Conservation (phyloP, 768 basidiomycete species). For the Russula vinacea region DNA sequence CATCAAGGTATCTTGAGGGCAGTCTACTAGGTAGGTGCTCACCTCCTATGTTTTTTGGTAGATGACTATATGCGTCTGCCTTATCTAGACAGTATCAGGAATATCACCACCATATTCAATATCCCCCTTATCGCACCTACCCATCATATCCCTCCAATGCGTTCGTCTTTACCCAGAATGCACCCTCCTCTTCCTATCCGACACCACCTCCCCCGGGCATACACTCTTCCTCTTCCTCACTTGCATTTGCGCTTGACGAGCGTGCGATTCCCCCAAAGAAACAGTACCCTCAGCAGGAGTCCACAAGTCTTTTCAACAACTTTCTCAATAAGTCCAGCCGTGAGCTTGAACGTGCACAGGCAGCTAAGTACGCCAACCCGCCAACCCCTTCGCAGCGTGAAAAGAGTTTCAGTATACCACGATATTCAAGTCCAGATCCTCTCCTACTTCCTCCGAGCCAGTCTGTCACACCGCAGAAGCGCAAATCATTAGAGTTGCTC, state of each 20-base stretch:
- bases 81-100: conserved; percentile 32
- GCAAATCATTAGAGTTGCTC: conserved; percentile 59
- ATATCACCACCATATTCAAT: conserved; percentile 41
- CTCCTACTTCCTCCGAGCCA: conserved; percentile 33
- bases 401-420: conserved; percentile 36
- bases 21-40: conserved; percentile 31
- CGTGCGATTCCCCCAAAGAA: conserved; percentile 36
- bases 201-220: conserved; percentile 66
- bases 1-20: conserved; percentile 56
- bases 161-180: conserved; percentile 59
- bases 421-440: conserved; percentile 31
- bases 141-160: conserved; percentile 53
- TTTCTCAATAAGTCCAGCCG: conserved; percentile 58
- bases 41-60: background rate
- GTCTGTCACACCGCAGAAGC: conserved; percentile 61
- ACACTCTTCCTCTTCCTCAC: conserved; percentile 65
- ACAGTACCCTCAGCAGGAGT: conserved; percentile 54
- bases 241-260: conserved; percentile 67
- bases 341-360: conserved; percentile 39
- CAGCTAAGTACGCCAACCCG: conserved; percentile 32
- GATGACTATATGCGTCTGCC: conserved; percentile 24
- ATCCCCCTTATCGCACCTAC: conserved; percentile 43
- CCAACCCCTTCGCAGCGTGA: conserved; percentile 28
- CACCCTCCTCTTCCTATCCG: conserved; percentile 63
- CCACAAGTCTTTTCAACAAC: conserved; percentile 59